Evolutionary conservation across 1,139 yeast species (phyloP), one percentile per base, ranked within the genome.

Genomic region (Wickerhamomyces sp.): DNA sequence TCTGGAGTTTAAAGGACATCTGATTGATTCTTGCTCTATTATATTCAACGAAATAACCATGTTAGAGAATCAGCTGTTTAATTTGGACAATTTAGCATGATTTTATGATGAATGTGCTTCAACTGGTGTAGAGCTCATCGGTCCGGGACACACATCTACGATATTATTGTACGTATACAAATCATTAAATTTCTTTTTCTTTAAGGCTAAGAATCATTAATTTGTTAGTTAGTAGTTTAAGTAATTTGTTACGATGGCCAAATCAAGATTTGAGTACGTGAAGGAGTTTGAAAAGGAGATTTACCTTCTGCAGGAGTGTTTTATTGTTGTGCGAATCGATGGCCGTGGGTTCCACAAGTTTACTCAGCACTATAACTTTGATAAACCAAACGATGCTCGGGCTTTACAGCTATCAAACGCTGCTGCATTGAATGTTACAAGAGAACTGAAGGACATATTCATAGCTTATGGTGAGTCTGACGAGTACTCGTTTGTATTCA

Each of bases 391-490:
- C 57, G 99, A 92, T 62, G 47, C 63, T 24, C 60, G 76, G 27
- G 97, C 97, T 0, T 63, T 92, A 36, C 64, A 68, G 10, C 75
- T 89, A 42, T 89, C 94, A 90, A 92, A 89, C 61, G 67, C 70
- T 3, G 81, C 96, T 3, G 98, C 98, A 0, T 52, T 57, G 43
- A 72, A 74, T 36, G 73, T 89, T 8, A 74, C 87, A 71, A 63
- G 69, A 28, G 67, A 69, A 33, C 70, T 84, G 19, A 78, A 87
- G 9, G 98, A 94, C 48, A 74, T 88, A 1, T 56, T 81, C 18
- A 48, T 90, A 60, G 95, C 96, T 0, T 92, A 84, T 58, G 99
- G 99, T 0, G 97, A 92, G 55, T 83, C 95, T 26, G 99, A 92
- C 60, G 99, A 92, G 63, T 92, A 85, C 59, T 84, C 94, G 18